Evolutionary conservation across 345 rosid species (phyloP).

Genomic region (Bruguiera gymnorhiza): DNA sequence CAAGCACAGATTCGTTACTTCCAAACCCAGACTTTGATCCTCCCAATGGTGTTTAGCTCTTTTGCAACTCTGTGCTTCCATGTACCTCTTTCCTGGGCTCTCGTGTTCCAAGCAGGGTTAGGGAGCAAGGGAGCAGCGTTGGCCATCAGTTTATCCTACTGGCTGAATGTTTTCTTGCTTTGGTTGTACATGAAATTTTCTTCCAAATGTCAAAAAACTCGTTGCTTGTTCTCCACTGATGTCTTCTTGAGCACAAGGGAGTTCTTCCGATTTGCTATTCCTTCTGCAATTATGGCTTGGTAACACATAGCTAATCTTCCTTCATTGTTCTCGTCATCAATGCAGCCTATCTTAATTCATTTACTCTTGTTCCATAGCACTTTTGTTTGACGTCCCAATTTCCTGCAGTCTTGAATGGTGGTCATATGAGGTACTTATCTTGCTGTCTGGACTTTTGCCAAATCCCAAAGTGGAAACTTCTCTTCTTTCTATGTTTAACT

Average conservation of each 20-base stretch:
- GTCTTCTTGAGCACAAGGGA: slow-evolving; percentile 4
- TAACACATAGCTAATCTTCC: neutral
- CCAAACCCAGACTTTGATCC: slow-evolving; percentile 21
- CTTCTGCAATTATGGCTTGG: slow-evolving; percentile 26
- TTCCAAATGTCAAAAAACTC: slow-evolving; percentile 12
- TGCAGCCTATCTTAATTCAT: neutral
- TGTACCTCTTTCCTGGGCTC: slow-evolving; percentile 22
- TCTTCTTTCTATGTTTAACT: neutral
- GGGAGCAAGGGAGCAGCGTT: slow-evolving; percentile 16
- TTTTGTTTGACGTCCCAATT: neutral
- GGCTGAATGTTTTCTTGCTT: slow-evolving; percentile 21
- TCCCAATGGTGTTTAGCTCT: slow-evolving; percentile 21
- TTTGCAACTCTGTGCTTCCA: slow-evolving; percentile 13
- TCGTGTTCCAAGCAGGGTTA: slow-evolving; percentile 13
- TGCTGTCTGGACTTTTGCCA: slow-evolving; percentile 6
- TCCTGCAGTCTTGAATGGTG: slow-evolving; percentile 12
- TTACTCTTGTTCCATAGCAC: neutral
- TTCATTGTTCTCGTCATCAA: neutral
- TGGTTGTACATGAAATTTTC: slow-evolving; percentile 15
- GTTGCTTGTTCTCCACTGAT: neutral
- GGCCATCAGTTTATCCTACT: slow-evolving; percentile 9
- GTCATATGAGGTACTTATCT: slow-evolving; percentile 7
- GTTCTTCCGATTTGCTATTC: slow-evolving; percentile 20
- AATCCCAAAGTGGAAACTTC: slow-evolving; percentile 4
- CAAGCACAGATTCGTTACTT: slow-evolving; percentile 17